These are phyloP conservation scores for Kalaharituber pfeilii DNA, from an alignment of 2,329 filamentous ascomycete species.

Conservation along the genomic window DNA sequence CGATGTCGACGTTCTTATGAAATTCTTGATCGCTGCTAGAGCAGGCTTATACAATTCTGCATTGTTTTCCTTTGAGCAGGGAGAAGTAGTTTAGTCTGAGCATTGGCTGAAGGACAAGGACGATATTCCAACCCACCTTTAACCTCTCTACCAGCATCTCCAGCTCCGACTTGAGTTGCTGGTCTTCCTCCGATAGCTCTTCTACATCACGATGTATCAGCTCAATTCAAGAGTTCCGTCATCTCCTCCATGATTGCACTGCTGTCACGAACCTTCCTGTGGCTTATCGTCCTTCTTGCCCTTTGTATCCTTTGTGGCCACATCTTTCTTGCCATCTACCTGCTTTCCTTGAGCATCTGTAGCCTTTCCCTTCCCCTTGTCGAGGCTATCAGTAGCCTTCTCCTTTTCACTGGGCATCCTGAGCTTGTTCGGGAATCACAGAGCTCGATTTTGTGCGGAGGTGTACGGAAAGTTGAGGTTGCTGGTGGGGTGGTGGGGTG, in stretches of 20 bases:
- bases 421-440: not conserved
- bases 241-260: constrained; percentile 25
- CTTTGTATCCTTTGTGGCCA: constrained; percentile 45
- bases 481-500: not conserved
- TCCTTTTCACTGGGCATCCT: constrained; percentile 90
- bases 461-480: constrained; percentile 1
- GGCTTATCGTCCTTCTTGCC: constrained; percentile 62
- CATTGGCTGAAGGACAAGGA: not conserved
- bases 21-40: constrained; percentile 90
- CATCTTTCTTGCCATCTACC: constrained; percentile 27
- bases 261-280: constrained; percentile 34
- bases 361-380: constrained; percentile 95
- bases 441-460: not conserved
- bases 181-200: constrained; percentile 93
- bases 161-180: constrained; percentile 93
- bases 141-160: constrained; percentile 95
- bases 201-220: constrained; percentile 37
- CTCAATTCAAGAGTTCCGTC: constrained; percentile 22
- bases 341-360: constrained; percentile 48
- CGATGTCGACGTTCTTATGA: constrained; percentile 97
- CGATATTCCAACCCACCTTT: constrained; percentile 36
- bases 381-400: constrained; percentile 53
- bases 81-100: constrained; percentile 11
- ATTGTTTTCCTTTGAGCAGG: constrained; percentile 53
- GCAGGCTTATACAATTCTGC: constrained; percentile 76